These are phyloP conservation scores for Torrubiella hemipterigena DNA, from an alignment of 2,329 filamentous ascomycete species.

Conservation along the genomic window DNA sequence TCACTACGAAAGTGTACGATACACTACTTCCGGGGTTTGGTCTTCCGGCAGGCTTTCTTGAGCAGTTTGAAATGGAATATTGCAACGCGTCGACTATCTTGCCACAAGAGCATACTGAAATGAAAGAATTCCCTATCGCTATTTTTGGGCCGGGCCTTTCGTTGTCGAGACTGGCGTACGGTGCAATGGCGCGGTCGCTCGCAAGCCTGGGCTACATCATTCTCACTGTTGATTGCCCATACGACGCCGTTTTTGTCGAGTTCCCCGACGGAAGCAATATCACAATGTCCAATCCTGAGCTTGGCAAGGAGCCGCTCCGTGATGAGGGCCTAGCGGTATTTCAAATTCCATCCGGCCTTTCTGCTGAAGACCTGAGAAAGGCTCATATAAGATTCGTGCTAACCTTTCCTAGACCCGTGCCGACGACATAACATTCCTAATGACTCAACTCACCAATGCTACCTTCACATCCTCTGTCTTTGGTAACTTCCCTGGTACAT, in stretches of 20 bases:
- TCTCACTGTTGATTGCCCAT: constrained; percentile 35
- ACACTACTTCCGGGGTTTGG: neutral
- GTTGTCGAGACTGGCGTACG: constrained; percentile 29
- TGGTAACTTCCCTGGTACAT: too few relatives aligned
- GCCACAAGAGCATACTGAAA: neutral
- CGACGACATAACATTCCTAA: too few relatives aligned
- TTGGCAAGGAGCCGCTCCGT: neutral
- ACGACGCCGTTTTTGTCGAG: constrained; percentile 30
- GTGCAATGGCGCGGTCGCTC: constrained; percentile 28
- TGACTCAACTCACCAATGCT: too few relatives aligned
- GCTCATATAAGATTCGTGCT: too few relatives aligned
- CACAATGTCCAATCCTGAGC: neutral
- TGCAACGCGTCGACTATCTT: neutral
- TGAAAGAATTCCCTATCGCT: constrained; percentile 13
- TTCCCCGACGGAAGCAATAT: constrained; percentile 29
- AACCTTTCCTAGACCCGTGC: too few relatives aligned
- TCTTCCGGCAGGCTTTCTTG: neutral
- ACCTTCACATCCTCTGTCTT: too few relatives aligned
- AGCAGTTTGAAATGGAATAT: neutral
- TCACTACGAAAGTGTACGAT: neutral
- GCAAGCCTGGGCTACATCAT: constrained; percentile 33
- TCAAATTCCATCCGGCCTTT: too few relatives aligned
- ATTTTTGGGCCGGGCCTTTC: constrained; percentile 33
- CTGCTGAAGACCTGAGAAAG: too few relatives aligned
- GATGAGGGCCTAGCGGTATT: neutral